Base-by-base conservation (phyloP, 2,329 filamentous ascomycete species). In the Cryphonectria carpinicola region DNA sequence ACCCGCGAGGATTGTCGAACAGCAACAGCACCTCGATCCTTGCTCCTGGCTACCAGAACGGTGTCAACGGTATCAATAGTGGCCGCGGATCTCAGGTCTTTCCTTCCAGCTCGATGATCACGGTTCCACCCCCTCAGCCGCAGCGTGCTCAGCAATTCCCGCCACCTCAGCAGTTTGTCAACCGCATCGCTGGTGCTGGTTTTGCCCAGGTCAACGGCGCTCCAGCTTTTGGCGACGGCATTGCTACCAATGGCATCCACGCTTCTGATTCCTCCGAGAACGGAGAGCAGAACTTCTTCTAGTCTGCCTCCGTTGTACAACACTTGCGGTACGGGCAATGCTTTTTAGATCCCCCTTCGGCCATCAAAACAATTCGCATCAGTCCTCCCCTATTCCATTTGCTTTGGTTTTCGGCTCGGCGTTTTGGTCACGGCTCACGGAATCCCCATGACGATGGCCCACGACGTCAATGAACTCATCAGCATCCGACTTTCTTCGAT, bases 1-100 rank as follows among this genome's bases (percentile, higher is more conserved):
- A 84, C 74, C 76, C 76, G 74, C 85, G 86, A 56, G 80, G 78
- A 74, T 78, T 84, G 75, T 80, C 82, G 63, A 82, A 80, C 70
- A 65, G 43, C 63, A 65, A 65, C 56, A 82, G 77, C 67, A 77
- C 78, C 5, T 75, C 81, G 19, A 79, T 84, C 61, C 72, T 83
- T 37, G 65, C 78, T 22, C 74, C 77, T 37, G 78, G 76, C 4
- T 65, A 74, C 76, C 65, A 81, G 67, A 78, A 77, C 58, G 78
- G 78, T 65, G 56, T 74, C 69, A 79, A 77, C 64, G 78, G 78
- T 54, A 70, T 80, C 41, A 80, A 78, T 37, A 56, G 66, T 39
- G 74, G 67, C 41, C 74, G 73, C 67, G 70, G 71, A 28, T 68
- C 65, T 10, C 74, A 73, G 8, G 69, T 74, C 52, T 76, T 74